Base-by-base conservation (phyloP, 1,139 yeast species). In the Blastobotrys aristatus region DNA sequence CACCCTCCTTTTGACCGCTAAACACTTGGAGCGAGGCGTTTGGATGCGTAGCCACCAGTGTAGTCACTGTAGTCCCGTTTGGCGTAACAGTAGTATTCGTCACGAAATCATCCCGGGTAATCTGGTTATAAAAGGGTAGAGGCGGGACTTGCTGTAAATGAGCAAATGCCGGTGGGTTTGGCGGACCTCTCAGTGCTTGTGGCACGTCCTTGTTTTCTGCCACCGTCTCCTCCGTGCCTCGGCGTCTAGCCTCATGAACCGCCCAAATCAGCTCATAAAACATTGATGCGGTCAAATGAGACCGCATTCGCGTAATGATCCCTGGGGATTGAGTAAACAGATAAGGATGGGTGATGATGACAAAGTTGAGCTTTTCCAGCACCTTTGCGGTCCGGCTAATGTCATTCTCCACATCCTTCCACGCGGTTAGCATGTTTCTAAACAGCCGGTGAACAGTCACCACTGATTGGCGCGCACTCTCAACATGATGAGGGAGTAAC, bases 201-300 rank as follows among this genome's bases (percentile, higher is more conserved):
- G 60, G 64, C 10, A 59, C 55, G 17, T 31, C 29, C 29, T 39
- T n/a, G 35, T 26, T 32, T 36, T 17, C 22, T 21, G 35, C 18
- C 22, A 24, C n/a, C 37, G n/a, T 40, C 44, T 46, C 50, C 7
- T 50, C 38, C 11, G 58, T 36, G 16, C 63, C 62, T 51, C 95
- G 71, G 62, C 97, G 74, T 63, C 95, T 74, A 0, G 96, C 96
- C 62, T 90, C 97, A 65, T 90, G 97, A 43, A 90, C 86, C 62
- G 95, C 86, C 92, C 96, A 89, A 17, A 90, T 92, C 50, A 90
- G 74, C 66, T 90, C 97, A 63, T 90, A 90, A 60, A 90, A 90
- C 48, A 90, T 68, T 0, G 96, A 88, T 0, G 95, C 96, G 0
- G 96, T 86, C 58, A 90, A 72, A 67, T 90, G 97, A 0, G 96